Evolutionary conservation across 768 basidiomycete genomes (phyloP).

Genomic region (Russula dissimulans): DNA sequence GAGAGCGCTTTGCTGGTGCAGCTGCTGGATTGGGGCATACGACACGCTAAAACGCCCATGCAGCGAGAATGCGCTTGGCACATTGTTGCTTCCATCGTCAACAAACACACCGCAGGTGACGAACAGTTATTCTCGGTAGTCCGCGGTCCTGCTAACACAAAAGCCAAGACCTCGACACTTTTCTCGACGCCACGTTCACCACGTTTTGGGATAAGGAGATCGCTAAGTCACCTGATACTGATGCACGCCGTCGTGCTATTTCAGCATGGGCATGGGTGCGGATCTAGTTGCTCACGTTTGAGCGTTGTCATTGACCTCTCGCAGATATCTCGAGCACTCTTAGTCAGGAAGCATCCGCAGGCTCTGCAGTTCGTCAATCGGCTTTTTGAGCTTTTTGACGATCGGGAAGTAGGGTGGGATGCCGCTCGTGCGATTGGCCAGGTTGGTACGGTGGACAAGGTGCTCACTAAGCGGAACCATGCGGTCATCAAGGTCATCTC

Average conservation of each 20-base stretch:
- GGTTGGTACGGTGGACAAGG: conserved; percentile 48
- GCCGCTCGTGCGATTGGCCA: conserved; percentile 72
- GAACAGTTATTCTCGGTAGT: neutral
- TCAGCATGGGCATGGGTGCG: conserved; percentile 63
- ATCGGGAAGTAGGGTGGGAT: conserved; percentile 53
- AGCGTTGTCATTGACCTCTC: neutral
- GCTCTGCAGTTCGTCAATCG: conserved; percentile 49
- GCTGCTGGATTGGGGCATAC: conserved; percentile 54
- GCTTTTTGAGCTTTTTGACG: conserved; percentile 63
- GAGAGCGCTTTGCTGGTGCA: conserved; percentile 42
- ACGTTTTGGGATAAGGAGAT: conserved; percentile 45
- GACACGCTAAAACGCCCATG: conserved; percentile 34
- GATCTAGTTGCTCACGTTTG: neutral
- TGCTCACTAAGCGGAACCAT: conserved; percentile 70
- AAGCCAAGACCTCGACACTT: conserved; percentile 37
- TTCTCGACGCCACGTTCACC: conserved; percentile 35
- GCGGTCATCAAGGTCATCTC: conserved; percentile 60
- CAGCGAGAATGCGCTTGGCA: conserved; percentile 52
- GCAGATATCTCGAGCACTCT: conserved; percentile 71
- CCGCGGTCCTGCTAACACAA: neutral
- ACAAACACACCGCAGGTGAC: conserved; percentile 67
- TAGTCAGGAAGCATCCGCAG: conserved; percentile 60
- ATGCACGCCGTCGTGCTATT: conserved; percentile 44
- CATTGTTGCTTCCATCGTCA: conserved; percentile 58
- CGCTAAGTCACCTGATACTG: conserved; percentile 24